A percentile compares a stretch with the other conserved stretches of the same genome.
Evolutionary conservation across 352 stramenopile genomes (phyloP).

Genomic region (Pythium chondricola): DNA sequence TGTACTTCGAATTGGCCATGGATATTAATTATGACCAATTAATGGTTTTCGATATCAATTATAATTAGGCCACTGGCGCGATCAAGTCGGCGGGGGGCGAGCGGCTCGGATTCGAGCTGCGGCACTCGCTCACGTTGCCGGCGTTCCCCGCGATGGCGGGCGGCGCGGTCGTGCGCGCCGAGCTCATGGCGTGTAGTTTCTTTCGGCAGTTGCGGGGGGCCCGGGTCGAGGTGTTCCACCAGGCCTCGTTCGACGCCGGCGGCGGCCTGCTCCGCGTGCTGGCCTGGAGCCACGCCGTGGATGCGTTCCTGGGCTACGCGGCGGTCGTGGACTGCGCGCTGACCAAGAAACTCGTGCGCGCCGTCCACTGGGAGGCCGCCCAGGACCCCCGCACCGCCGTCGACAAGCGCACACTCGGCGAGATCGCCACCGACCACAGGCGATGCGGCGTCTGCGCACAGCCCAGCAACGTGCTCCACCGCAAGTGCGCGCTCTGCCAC

Average conservation of each 20-base stretch:
- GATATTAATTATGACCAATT: no score
- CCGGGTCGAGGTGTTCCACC: slow-evolving; percentile 58
- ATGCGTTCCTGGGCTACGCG: slow-evolving; percentile 33
- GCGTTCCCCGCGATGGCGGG: slow-evolving; percentile 35
- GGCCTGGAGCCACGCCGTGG: slow-evolving; percentile 36
- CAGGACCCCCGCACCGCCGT: slow-evolving; percentile 5
- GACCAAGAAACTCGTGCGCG: slow-evolving; percentile 56
- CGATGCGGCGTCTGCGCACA: slow-evolving; percentile 52
- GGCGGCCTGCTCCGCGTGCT: slow-evolving; percentile 38
- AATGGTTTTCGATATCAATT: no score
- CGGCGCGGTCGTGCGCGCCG: slow-evolving; percentile 46
- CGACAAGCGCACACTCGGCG: slow-evolving; percentile 22
- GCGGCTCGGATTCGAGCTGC: slow-evolving; percentile 53
- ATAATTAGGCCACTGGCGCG: slow-evolving; percentile 46
- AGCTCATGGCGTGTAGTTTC: slow-evolving; percentile 63
- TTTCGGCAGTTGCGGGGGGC: slow-evolving; percentile 52
- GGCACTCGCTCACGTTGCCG: slow-evolving; percentile 64
- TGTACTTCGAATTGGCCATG: slow-evolving; percentile 23
- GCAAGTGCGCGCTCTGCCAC: slow-evolving; percentile 41
- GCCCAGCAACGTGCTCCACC: slow-evolving; percentile 20
- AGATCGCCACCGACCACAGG: slow-evolving; percentile 27
- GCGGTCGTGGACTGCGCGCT: slow-evolving; percentile 40
- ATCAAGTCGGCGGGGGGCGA: slow-evolving; percentile 32
- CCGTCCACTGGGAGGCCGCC: slow-evolving; percentile 25
- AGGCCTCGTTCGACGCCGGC: slow-evolving; percentile 45